Base-by-base conservation (phyloP, 75 land plant species). In the Azolla pinnata region DNA sequence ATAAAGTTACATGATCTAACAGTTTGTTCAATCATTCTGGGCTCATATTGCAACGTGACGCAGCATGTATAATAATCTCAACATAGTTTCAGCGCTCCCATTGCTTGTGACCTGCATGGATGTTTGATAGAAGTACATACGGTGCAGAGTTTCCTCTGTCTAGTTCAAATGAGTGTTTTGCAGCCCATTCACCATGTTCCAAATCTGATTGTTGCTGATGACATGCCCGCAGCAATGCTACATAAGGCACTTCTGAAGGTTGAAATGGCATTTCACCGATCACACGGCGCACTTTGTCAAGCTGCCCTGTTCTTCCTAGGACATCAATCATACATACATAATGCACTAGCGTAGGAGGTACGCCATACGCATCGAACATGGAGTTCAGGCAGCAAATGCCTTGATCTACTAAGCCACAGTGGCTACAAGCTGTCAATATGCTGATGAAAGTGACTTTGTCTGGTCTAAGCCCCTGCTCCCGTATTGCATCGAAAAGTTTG, bases 361-460 rank as follows among this genome's bases (percentile, higher is more conserved):
- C 25, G 4, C n/a, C 61, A 64, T 56, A 56, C 25, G 54, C 42
- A 56, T 27, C 33, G 25, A 2, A 7, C 66, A 64, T 31, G 1
- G 12, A 55, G 32, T 32, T 40, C 29, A 64, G 54, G 29, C 33
- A 64, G 33, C 55, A 29, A 28, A 32, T 56, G 18, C 83, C 86
- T 24, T 73, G 23, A n/a, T 62, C 60, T 27, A 76, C 64, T 26
- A 57, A 49, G 21, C 70, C 80, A 29, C 54, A 67, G 40, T 61
- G n/a, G 3, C 71, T 63, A 56, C 86, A 83, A 57, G 75, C 80
- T 48, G 53, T 72, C 50, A 83, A 56, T 29, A 80, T 46, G 23
- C 77, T 75, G 23, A 67, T 34, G 58, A 80, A 80, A 12, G 85
- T 79, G 34, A 72, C 57, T 60, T 75, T 44, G 48, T 79, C 79